Evolutionary conservation across 805 yeast species (phyloP).

Genomic region (Wickerhamomyces hampshirensis): DNA sequence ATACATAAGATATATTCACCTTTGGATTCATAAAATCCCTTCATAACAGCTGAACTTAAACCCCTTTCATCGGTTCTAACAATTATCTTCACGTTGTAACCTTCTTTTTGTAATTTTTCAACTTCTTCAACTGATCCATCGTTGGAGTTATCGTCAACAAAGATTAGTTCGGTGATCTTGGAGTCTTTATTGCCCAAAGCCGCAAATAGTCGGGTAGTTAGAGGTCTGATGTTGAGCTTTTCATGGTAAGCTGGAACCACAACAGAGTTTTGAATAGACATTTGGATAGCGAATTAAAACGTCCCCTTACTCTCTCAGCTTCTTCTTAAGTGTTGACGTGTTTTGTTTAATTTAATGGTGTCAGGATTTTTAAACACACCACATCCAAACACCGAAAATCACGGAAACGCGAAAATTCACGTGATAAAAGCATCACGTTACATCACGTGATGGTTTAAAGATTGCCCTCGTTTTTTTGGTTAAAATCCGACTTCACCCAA

Average conservation of each 20-base stretch:
- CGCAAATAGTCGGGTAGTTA: conserved; percentile 43
- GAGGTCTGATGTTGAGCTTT: conserved; percentile 42
- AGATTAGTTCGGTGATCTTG: conserved; percentile 40
- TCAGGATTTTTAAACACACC: too few relatives aligned
- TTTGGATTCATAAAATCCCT: conserved; percentile 41
- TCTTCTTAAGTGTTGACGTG: too few relatives aligned
- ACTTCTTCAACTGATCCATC: conserved; percentile 52
- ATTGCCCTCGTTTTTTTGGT: too few relatives aligned
- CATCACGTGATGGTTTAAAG: too few relatives aligned
- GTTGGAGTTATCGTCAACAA: conserved; percentile 46
- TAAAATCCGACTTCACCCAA: conserved; percentile 18
- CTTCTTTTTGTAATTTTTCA: conserved; percentile 37
- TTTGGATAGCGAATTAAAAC: too few relatives aligned
- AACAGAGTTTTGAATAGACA: conserved; percentile 33
- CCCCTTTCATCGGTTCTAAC: conserved; percentile 50
- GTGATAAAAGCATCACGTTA: neutral
- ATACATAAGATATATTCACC: conserved; percentile 45
- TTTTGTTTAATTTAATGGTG: too few relatives aligned
- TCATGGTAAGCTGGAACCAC: conserved; percentile 50
- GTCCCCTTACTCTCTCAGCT: too few relatives aligned
- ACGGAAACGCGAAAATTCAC: neutral
- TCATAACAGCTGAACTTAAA: conserved; percentile 43
- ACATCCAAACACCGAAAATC: neutral
- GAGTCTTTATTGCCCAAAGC: conserved; percentile 41
- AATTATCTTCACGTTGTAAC: conserved; percentile 43